These are phyloP conservation scores for Blakeslea trispora DNA, from an alignment of 371 early-diverging fungal species.

Conservation along the genomic window DNA sequence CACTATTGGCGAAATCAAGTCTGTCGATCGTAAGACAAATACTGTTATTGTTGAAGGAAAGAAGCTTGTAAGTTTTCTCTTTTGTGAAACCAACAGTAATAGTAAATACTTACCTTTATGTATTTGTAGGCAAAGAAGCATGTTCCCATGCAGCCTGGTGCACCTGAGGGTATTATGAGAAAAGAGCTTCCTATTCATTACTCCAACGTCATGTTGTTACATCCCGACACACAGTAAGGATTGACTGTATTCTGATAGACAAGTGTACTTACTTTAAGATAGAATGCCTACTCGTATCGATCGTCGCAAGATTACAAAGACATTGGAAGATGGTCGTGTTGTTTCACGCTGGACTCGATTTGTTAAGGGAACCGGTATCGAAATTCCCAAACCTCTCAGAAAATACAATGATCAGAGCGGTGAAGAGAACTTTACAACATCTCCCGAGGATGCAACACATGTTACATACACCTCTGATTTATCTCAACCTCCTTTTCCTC, in stretches of 20 bases:
- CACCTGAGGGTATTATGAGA: conserved; percentile 53
- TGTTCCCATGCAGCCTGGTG: conserved; percentile 47
- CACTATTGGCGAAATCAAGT: conserved; percentile 51
- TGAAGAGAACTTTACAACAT: conserved; percentile 42
- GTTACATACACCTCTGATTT: conserved; percentile 36
- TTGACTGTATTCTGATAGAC: not conserved
- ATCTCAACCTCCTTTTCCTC: conserved; percentile 38
- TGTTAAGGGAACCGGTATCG: conserved; percentile 48
- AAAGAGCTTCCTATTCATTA: conserved; percentile 51
- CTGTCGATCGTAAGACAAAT: conserved; percentile 43
- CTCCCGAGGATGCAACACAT: conserved; percentile 33
- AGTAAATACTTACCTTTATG: too few relatives aligned
- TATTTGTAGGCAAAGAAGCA: conserved; percentile 46
- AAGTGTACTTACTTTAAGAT: not conserved
- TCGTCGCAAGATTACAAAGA: conserved; percentile 41
- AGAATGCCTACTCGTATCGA: conserved; percentile 47
- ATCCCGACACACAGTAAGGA: conserved; percentile 56
- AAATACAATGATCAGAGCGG: conserved; percentile 41
- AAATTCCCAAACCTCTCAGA: conserved; percentile 45
- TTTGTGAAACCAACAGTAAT: too few relatives aligned
- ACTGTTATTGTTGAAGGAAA: conserved; percentile 53
- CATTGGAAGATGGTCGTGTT: conserved; percentile 41
- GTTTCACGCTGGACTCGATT: conserved; percentile 43
- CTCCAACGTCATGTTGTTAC: conserved; percentile 53
- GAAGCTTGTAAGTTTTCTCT: conserved; percentile 39